A percentile compares a stretch with the other conserved stretches of the same genome.
phyloP scores from a whole-genome alignment of 257 asterid species.

The Dorcoceras hygrometricum region DNA sequence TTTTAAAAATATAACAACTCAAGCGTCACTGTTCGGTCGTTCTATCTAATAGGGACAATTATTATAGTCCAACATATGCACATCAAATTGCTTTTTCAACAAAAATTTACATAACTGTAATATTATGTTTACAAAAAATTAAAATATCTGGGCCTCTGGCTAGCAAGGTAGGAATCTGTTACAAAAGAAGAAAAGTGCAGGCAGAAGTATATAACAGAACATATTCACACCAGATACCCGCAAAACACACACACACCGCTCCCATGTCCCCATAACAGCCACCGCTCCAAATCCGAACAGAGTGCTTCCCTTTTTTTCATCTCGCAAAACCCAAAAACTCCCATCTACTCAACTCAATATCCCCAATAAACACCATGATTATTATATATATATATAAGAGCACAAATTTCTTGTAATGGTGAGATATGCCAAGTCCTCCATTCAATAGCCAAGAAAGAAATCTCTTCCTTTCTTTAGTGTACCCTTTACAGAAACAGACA shows the following conservation, averaged over 20 bases:
- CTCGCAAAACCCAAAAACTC: slow-evolving; percentile 36
- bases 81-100: too few relatives aligned
- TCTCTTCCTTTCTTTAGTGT: slow-evolving; percentile 40
- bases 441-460: slow-evolving; percentile 32
- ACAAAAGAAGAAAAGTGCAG: slow-evolving; percentile 27
- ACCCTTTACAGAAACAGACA: slow-evolving; percentile 33
- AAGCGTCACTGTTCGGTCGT: too few relatives aligned
- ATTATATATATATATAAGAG: slow-evolving; percentile 35
- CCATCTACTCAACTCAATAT: neutral
- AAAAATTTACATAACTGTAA: too few relatives aligned
- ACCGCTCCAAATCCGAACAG: slow-evolving; percentile 8
- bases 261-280: slow-evolving; percentile 26
- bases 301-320: slow-evolving; percentile 23
- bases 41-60: too few relatives aligned
- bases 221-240: slow-evolving; percentile 8
- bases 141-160: neutral
- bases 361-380: slow-evolving; percentile 22
- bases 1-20: too few relatives aligned
- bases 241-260: slow-evolving; percentile 16
- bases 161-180: slow-evolving; percentile 41
- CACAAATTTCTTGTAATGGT: slow-evolving; percentile 1
- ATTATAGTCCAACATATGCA: too few relatives aligned
- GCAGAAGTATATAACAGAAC: slow-evolving; percentile 6
- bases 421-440: neutral
- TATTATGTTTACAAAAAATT: too few relatives aligned